Conservation (phyloP, 2,329 filamentous ascomycete genomes). For the Microcyclospora pomicola region DNA sequence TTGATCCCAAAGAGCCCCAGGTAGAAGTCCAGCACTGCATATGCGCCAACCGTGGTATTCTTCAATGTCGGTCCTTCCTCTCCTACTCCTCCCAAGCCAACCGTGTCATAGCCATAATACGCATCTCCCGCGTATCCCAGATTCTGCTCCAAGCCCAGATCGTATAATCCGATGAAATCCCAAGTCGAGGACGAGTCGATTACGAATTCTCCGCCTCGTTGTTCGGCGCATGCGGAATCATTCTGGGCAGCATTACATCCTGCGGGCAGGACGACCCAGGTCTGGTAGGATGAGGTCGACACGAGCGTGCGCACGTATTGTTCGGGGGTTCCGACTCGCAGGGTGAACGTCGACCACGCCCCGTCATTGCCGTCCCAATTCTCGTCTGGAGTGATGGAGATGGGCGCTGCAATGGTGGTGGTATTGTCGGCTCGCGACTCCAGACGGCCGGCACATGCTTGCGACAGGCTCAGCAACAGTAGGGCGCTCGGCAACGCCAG, state of each 20-base stretch:
- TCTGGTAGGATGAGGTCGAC: conserved; percentile 57
- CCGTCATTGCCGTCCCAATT: conserved; percentile 49
- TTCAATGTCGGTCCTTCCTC: conserved; percentile 27
- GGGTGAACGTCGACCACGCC: conserved; percentile 55
- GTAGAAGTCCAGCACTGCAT: conserved; percentile 29
- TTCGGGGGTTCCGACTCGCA: conserved; percentile 42
- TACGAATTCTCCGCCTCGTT: conserved; percentile 48
- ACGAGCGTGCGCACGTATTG: conserved; percentile 44
- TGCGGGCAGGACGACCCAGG: conserved; percentile 50
- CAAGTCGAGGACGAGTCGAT: conserved; percentile 42
- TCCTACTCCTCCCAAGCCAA: conserved; percentile 27
- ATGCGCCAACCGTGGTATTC: conserved; percentile 29
- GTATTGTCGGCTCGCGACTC: conserved; percentile 5
- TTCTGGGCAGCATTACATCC: conserved; percentile 35
- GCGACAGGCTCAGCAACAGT: conserved; percentile 7
- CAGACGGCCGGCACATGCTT: conserved; percentile 5
- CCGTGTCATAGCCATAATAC: conserved; percentile 45
- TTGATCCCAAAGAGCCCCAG: conserved; percentile 36
- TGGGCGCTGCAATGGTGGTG: conserved; percentile 11
- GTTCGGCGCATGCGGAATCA: conserved; percentile 33
- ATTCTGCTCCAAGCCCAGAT: conserved; percentile 43
- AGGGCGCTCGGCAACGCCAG: conserved; percentile 9
- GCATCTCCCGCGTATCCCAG: conserved; percentile 48
- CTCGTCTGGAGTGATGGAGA: conserved; percentile 17
- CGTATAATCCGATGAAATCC: conserved; percentile 45